Percentiles rank a stretch among this genome's conserved stretches.
phyloP scores from a whole-genome alignment of 2,329 filamentous ascomycete species.

The Venturia carpophila region DNA sequence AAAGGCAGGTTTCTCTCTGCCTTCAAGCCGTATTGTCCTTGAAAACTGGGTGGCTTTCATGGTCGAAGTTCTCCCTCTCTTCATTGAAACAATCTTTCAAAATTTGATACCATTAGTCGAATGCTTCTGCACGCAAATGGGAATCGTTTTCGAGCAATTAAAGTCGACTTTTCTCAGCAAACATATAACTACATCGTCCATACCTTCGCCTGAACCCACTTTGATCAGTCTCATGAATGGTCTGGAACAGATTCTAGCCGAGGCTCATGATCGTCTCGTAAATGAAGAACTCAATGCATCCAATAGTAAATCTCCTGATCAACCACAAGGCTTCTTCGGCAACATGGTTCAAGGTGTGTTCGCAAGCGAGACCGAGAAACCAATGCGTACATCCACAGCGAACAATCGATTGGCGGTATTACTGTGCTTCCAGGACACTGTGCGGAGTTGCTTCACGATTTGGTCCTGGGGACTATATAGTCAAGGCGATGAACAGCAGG shows the following conservation, averaged over 20 bases:
- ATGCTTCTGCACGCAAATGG: constrained; percentile 75
- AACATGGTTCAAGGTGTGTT: constrained; percentile 93
- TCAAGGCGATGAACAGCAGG: constrained; percentile 47
- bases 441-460: constrained; percentile 83
- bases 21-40: constrained; percentile 65
- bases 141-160: constrained; percentile 61
- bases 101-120: constrained; percentile 85
- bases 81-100: constrained; percentile 78
- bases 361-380: constrained; percentile 63
- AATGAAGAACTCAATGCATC: constrained; percentile 65
- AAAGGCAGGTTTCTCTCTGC: constrained; percentile 68
- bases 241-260: constrained; percentile 80
- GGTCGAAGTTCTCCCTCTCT: constrained; percentile 73
- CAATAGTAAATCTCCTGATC: constrained; percentile 68
- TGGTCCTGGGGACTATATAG: constrained; percentile 84
- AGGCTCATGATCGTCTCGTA: constrained; percentile 74
- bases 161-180: constrained; percentile 51
- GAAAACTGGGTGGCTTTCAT: constrained; percentile 91
- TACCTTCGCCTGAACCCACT: constrained; percentile 57
- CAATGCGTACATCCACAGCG: constrained; percentile 69
- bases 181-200: constrained; percentile 26
- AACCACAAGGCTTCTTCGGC: constrained; percentile 80
- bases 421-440: constrained; percentile 92
- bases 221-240: constrained; percentile 85
- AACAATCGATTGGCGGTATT: constrained; percentile 91